phyloP scores from a whole-genome alignment of 2,329 filamentous ascomycete species.

The Verruconis gallopava region DNA sequence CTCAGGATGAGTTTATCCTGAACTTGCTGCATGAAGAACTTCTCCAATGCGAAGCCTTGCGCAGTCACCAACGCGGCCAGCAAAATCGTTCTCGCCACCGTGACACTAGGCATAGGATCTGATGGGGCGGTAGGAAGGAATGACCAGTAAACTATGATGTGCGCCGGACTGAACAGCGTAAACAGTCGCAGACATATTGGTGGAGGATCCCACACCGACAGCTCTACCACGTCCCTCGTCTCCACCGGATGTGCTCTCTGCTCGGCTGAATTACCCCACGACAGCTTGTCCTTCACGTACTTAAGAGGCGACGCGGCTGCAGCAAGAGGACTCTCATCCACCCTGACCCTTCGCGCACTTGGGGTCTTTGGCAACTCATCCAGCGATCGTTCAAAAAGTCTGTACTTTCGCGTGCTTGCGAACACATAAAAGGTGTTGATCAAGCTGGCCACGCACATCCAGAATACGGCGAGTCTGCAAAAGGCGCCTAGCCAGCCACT shows the following conservation, averaged over 20 bases:
- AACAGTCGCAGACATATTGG: slow-evolving; percentile 72
- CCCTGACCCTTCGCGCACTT: slow-evolving; percentile 75
- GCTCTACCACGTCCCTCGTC: slow-evolving; percentile 82
- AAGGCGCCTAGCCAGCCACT: slow-evolving; percentile 8
- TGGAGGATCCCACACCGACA: slow-evolving; percentile 85
- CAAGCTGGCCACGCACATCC: slow-evolving; percentile 52
- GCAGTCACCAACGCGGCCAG: slow-evolving; percentile 61
- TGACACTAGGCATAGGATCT: slow-evolving; percentile 73
- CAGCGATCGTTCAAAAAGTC: slow-evolving; percentile 78
- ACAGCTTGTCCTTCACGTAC: slow-evolving; percentile 30
- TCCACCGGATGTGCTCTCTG: slow-evolving; percentile 74
- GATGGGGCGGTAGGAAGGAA: slow-evolving; percentile 66
- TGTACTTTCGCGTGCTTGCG: slow-evolving; percentile 69
- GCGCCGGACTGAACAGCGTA: slow-evolving; percentile 83
- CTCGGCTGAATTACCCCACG: slow-evolving; percentile 63
- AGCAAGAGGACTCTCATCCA: slow-evolving; percentile 67
- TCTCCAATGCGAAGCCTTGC: slow-evolving; percentile 62
- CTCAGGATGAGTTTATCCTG: slow-evolving; percentile 79
- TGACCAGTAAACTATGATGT: slow-evolving; percentile 81
- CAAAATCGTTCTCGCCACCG: slow-evolving; percentile 69
- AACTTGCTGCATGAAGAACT: slow-evolving; percentile 66
- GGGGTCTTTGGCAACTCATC: slow-evolving; percentile 65
- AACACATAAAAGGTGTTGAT: slow-evolving; percentile 74
- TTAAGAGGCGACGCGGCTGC: slow-evolving; percentile 63
- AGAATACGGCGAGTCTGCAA: slow-evolving; percentile 52